Conservation (phyloP, 257 asterid species). For the Parsonsia alboflavescens region DNA sequence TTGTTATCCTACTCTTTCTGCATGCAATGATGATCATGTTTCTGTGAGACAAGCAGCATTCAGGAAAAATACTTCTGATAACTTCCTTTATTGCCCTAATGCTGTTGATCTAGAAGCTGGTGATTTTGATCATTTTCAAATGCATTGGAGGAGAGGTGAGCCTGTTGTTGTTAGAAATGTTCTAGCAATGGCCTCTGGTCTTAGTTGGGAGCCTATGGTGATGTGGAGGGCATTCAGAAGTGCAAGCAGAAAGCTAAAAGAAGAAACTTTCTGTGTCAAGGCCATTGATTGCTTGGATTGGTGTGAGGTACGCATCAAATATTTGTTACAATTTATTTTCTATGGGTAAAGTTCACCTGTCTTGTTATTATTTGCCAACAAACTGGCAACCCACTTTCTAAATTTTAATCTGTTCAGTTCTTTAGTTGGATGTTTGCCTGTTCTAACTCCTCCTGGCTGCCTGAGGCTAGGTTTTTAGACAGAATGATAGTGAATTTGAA, state of each 20-base stretch:
- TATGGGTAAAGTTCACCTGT: not conserved
- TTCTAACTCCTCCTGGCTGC: not conserved
- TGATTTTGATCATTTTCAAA: slow-evolving; percentile 60
- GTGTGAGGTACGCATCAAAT: slow-evolving; percentile 54
- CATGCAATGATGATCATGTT: slow-evolving; percentile 14
- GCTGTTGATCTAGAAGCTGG: slow-evolving; percentile 39
- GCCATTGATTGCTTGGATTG: slow-evolving; percentile 83
- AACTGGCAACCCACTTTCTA: not conserved
- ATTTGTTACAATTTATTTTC: not conserved
- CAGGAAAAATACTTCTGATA: slow-evolving; percentile 45
- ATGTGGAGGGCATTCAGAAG: slow-evolving; percentile 78
- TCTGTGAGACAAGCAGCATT: slow-evolving; percentile 53
- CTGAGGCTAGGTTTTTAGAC: not conserved
- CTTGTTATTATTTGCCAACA: not conserved
- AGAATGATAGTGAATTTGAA: not conserved
- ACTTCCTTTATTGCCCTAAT: slow-evolving; percentile 63
- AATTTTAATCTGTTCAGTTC: not conserved
- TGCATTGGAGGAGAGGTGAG: slow-evolving; percentile 83
- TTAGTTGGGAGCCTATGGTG: slow-evolving; percentile 92
- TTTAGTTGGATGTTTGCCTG: not conserved
- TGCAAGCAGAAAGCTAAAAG: slow-evolving; percentile 49
- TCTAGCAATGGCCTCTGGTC: slow-evolving; percentile 52
- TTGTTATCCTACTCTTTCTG: slow-evolving; percentile 27
- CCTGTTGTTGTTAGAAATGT: slow-evolving; percentile 69
- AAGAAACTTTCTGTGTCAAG: slow-evolving; percentile 47